Base-by-base conservation (phyloP, 768 basidiomycete genomes). In the Russula ochroleuca region DNA sequence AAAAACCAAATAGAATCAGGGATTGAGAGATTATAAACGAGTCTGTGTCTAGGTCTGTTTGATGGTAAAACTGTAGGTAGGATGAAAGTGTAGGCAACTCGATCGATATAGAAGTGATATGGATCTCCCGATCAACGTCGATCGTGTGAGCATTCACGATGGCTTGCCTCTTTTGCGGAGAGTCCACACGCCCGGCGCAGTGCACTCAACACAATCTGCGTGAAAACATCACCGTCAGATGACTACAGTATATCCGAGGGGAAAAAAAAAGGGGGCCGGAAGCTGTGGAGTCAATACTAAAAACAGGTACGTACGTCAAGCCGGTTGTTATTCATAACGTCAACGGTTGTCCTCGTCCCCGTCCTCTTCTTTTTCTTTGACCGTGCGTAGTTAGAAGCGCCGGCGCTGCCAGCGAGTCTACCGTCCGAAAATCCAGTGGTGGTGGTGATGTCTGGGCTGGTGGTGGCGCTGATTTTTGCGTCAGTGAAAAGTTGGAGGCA, bases 101-200 rank as follows among this genome's bases (percentile, higher is more conserved):
- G 48, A 49, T 49, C 45, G 45, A 47, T 47, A 21, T 47, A 3
- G 45, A 47, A 47, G 10, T 47, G 45, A 47, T 47, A 10, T 45
- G n/a, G 33, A 33, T 52, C 33, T 17, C 21, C 7, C 28, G 41
- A 57, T 33, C 23, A 13, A 8, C 54, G 25, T 10, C 15, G 45
- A 55, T 55, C 28, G 47, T 0, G 43, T 57, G 31, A 47, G 31
- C 41, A 21, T 45, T 43, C 28, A n/a, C n/a, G n/a, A 31, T 47
- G 19, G 23, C 28, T 21, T 51, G 52, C 19, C 21, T 52, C 37
- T 21, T 11, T 14, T 2, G 45, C 13, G 11, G 52, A 50, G 13
- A 59, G 47, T 38, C 52, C 35, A 49, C 43, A 48, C 17, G 52
- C 63, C 15, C 52, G 63, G 47, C 57, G 51, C 37, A 64, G 25